These are phyloP conservation scores for Ananas comosus DNA, from an alignment of 176 grass and related monocot species.

Conservation along the genomic window DNA sequence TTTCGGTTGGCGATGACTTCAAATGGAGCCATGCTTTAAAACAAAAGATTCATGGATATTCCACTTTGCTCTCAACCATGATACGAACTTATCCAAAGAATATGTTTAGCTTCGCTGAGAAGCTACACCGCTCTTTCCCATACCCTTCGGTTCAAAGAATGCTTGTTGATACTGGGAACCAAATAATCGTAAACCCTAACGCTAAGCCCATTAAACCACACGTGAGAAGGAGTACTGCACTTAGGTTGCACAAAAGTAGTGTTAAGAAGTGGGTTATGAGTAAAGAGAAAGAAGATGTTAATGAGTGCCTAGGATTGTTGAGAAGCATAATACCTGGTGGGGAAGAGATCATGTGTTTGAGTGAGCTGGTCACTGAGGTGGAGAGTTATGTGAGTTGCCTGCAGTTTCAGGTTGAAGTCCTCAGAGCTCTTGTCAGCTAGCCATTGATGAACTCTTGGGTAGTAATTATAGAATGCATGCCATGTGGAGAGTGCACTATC, in stretches of 20 bases:
- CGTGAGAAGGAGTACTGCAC: too few relatives aligned
- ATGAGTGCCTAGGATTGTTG: background rate
- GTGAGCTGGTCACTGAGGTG: constrained; percentile 5
- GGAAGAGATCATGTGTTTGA: background rate
- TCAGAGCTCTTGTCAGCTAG: background rate
- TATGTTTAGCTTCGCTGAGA: background rate
- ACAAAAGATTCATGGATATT: background rate
- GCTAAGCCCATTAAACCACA: background rate
- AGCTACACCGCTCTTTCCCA: background rate
- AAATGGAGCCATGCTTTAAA: constrained; percentile 12
- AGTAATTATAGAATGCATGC: too few relatives aligned
- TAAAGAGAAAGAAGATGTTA: background rate
- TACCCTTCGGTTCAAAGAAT: background rate
- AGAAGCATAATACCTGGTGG: constrained; percentile 8
- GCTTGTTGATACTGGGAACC: background rate
- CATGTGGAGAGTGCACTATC: too few relatives aligned
- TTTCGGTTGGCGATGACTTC: background rate
- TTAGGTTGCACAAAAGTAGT: background rate
- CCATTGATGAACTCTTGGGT: background rate
- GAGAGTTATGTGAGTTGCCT: constrained; percentile 9
- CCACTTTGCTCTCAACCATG: background rate
- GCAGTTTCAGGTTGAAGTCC: constrained; percentile 2
- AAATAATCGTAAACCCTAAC: background rate
- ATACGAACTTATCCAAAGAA: background rate
- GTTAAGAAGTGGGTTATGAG: background rate